Base-by-base conservation (phyloP, 495 filamentous ascomycete genomes). In the Xylaria venustula region DNA sequence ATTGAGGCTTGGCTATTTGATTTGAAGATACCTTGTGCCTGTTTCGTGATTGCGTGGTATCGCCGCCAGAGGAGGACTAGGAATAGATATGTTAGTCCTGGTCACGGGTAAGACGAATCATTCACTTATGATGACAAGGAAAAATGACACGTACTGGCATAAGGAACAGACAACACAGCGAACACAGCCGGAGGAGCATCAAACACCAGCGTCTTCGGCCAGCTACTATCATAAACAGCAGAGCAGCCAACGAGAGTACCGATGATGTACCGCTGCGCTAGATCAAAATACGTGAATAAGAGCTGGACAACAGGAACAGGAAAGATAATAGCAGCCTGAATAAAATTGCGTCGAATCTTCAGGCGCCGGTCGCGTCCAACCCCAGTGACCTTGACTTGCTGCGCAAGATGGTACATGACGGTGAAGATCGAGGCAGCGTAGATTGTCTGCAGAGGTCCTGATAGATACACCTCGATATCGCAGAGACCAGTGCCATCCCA, bases 401-500 rank as follows among this genome's bases (percentile, higher is more conserved):
- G 67, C 36, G 90, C 88, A 9, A 98, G 81, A 45, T 82, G 82
- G n/a, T 87, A 84, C 71, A 95, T 88, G 62, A 97, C 88, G 80
- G 79, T 64, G 84, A 75, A 64, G n/a, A 91, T 79, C 17, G 85
- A 77, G 23, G 82, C 88, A n/a, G 90, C 79, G 54, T 83, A 83
- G 44, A 80, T 73, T 6, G 84, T 87, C 50, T 87, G 80, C 58
- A 87, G 74, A 19, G 75, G 67, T 36, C 56, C 76, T 47, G 53
- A 55, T 37, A 92, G 49, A 67, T 92, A 91, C 51, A 84, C 80
- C 70, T 96, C 83, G 25, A 97, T 69, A 73, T 98, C 94, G 68
- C 94, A 98, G 60, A 92, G 85, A 1, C 86, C 88, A 3, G 75
- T 67, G 20, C 94, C 94, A 55, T 82, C 77, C 81, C 83, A 98